Percentiles rank a stretch among this genome's conserved stretches.
Conservation (phyloP, 164 flowering plant genomes). For the Sedum album region DNA sequence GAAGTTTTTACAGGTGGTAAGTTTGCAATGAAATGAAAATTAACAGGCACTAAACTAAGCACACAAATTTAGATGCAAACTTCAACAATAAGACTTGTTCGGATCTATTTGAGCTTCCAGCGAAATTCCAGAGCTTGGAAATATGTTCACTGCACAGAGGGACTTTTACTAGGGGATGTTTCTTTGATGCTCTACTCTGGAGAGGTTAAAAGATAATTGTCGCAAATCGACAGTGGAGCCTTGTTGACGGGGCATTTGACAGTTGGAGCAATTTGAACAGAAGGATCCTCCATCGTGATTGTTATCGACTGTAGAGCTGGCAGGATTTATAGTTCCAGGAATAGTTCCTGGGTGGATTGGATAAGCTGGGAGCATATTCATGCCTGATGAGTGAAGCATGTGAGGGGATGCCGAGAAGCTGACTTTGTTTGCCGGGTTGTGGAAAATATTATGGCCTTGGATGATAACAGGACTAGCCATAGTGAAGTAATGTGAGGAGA, state of each 20-base stretch:
- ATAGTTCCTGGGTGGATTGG: conserved; percentile 6
- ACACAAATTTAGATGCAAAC: no score
- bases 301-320: neutral
- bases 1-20: no score
- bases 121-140: no score
- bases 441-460: conserved; percentile 8
- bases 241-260: conserved; percentile 13
- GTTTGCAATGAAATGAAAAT: no score
- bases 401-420: conserved; percentile 1
- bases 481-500: conserved; percentile 11
- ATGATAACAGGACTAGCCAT: conserved; percentile 12
- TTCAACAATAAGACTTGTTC: no score
- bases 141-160: neutral
- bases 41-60: no score
- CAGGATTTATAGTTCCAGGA: neutral
- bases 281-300: conserved; percentile 14
- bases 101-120: no score
- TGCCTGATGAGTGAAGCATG: conserved; percentile 13
- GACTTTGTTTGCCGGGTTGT: conserved; percentile 6
- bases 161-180: neutral
- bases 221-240: conserved; percentile 32
- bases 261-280: conserved; percentile 16
- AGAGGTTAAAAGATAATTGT: conserved; percentile 40
- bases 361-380: conserved; percentile 12
- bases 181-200: conserved; percentile 38